Evolutionary conservation across 768 basidiomycete species (phyloP), one percentile per base, ranked within the genome.

Genomic region (Tephrocybe rancida): DNA sequence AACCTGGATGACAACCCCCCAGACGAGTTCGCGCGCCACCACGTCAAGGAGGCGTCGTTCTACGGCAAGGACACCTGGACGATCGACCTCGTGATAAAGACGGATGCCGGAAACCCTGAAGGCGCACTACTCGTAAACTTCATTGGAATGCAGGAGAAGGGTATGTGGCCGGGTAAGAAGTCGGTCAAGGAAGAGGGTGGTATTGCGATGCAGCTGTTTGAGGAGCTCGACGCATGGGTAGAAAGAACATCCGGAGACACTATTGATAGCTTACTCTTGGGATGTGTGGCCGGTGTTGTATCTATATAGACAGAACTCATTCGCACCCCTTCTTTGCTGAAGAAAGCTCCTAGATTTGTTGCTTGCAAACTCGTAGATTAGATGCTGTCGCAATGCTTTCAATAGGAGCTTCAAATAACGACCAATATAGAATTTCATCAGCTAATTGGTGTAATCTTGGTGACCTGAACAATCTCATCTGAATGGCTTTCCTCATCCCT

Each of bases 21-120:
- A 0, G 69, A 83, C 48, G 88, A 90, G 52, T 73, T 78, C 59
- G 81, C 81, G 6, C 81, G 94, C 7, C 96, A 98, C 64, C 91
- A 94, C 61, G 82, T 98, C 71, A 97, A 94, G 65, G 92, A 95
- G 67, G 92, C 84, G 0, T 93, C 94, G 2, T 92, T 90, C 68
- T 92, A 92, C 60, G 88, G 87, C 1, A 79, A 79, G 9, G 83
- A 91, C 52, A 75, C 77, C 0, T 95, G 91, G 82, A 73, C 79
- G 0, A 71, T 97, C 37, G 81, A 91, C 57, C 74, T 98, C 55
- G 81, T 86, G 26, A 69, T 93, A 49, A 82, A 86, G 64, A 67
- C 86, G 11, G 74, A 78, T 32, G 56, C 21, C 51, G 57, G 42
- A 1, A 44, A 50, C 35, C 27, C 29, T 38, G 68, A 67, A 8